A percentile compares a stretch with the other conserved stretches of the same genome.
These are phyloP conservation scores for Acanthamoeba divionensis DNA, from an alignment of 208 protist species.

Conservation along the genomic window DNA sequence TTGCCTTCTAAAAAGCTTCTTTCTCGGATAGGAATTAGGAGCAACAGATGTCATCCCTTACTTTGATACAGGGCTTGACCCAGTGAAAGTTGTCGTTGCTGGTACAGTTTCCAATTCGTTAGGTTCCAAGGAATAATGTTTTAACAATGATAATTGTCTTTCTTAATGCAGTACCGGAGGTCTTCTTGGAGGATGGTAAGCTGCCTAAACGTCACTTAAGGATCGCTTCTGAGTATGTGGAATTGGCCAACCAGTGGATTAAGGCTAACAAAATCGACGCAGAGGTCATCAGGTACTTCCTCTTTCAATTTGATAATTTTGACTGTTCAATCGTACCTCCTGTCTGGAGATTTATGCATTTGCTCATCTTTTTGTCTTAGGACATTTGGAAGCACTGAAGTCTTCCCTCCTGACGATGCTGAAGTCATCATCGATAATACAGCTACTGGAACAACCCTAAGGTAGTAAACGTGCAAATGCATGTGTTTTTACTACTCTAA, in stretches of 20 bases:
- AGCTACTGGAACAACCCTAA: constrained; percentile 57
- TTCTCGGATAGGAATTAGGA: not conserved
- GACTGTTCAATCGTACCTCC: not conserved
- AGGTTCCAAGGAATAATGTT: too few species aligned
- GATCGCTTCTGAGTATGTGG: constrained; percentile 57
- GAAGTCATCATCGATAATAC: constrained; percentile 62
- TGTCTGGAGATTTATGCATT: not conserved
- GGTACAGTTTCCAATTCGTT: not conserved
- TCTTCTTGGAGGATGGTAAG: constrained; percentile 12
- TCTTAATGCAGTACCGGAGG: not conserved
- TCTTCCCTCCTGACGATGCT: constrained; percentile 58
- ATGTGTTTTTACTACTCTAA: not conserved
- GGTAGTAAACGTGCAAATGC: not conserved
- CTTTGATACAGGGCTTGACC: constrained; percentile 50
- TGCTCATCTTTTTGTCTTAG: not conserved
- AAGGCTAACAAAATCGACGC: constrained; percentile 41
- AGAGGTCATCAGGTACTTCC: not conserved
- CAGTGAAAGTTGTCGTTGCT: constrained; percentile 49
- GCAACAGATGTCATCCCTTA: constrained; percentile 28
- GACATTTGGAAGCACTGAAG: constrained; percentile 48
- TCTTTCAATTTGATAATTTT: too few species aligned
- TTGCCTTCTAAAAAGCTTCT: not conserved
- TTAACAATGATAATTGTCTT: too few species aligned
- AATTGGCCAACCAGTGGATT: constrained; percentile 50
- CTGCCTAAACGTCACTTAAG: constrained; percentile 52